Conservation (phyloP, 495 filamentous ascomycete species). For the Bombardia bombarda region DNA sequence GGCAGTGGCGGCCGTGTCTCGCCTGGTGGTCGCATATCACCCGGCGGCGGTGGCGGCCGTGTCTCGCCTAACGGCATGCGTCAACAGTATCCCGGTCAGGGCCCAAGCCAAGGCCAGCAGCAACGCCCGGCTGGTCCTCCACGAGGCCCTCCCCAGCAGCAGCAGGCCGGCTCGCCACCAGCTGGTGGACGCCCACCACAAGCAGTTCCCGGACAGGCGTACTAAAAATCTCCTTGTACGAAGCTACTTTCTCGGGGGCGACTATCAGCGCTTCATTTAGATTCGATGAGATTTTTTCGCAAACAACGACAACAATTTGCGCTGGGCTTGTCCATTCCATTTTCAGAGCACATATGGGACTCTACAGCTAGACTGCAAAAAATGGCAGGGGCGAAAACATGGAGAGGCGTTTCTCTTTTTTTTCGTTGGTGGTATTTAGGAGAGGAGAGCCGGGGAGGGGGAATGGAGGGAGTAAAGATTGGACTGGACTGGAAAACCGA, state of each 20-base stretch:
- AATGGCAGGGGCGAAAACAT: no score
- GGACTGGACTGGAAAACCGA: neutral
- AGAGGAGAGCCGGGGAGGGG: no score
- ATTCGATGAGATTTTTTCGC: neutral
- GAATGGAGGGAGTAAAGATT: neutral
- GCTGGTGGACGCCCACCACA: constrained; percentile 18
- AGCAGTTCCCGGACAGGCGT: constrained; percentile 35
- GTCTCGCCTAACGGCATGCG: no score
- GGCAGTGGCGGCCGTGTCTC: no score
- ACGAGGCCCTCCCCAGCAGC: constrained; percentile 17
- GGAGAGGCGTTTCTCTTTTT: neutral
- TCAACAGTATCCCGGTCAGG: no score
- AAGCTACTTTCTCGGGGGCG: neutral
- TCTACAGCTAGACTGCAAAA: no score
- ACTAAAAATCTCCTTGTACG: constrained; percentile 15
- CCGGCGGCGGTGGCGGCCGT: no score
- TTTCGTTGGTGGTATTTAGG: neutral
- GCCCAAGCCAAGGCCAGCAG: neutral
- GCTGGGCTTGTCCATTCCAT: neutral
- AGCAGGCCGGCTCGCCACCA: neutral
- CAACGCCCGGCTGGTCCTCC: neutral
- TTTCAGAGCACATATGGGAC: no score
- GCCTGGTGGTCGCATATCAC: no score
- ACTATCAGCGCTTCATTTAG: neutral
- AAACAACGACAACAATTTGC: neutral